A percentile compares a stretch with the other conserved stretches of the same genome.
These are phyloP conservation scores for Botrytis deweyae DNA, from an alignment of 2,329 filamentous ascomycete genomes.

Conservation along the genomic window DNA sequence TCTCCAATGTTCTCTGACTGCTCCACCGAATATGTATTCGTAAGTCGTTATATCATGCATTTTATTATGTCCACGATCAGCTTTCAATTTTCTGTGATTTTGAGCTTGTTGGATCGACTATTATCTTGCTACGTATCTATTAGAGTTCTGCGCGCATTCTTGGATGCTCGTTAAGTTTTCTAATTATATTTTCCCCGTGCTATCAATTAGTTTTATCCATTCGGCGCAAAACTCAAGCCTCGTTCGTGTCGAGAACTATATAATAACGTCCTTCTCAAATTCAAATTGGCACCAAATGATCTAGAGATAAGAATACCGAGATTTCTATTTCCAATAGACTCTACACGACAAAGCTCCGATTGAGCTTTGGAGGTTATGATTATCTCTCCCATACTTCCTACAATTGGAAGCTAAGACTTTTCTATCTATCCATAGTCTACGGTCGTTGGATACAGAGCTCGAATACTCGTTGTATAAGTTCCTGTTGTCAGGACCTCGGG, in stretches of 20 bases:
- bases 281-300: background rate
- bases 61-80: background rate
- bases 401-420: background rate
- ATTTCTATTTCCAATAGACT: background rate
- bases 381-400: background rate
- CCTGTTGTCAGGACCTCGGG: background rate
- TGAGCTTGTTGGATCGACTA: background rate
- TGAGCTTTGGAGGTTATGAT: background rate
- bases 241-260: background rate
- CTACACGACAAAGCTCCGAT: background rate
- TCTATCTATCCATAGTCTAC: no score
- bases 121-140: background rate
- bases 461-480: background rate
- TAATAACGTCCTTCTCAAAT: background rate
- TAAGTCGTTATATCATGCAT: background rate
- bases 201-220: background rate
- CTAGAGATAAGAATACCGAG: background rate
- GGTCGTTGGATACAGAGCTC: background rate
- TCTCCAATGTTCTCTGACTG: background rate
- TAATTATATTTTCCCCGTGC: background rate
- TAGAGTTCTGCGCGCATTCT: background rate
- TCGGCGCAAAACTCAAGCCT: background rate
- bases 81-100: background rate
- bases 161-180: background rate
- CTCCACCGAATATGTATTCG: background rate